These are phyloP conservation scores for Umbelopsis vinacea DNA, from an alignment of 192 early-diverging fungal genomes.

Conservation along the genomic window DNA sequence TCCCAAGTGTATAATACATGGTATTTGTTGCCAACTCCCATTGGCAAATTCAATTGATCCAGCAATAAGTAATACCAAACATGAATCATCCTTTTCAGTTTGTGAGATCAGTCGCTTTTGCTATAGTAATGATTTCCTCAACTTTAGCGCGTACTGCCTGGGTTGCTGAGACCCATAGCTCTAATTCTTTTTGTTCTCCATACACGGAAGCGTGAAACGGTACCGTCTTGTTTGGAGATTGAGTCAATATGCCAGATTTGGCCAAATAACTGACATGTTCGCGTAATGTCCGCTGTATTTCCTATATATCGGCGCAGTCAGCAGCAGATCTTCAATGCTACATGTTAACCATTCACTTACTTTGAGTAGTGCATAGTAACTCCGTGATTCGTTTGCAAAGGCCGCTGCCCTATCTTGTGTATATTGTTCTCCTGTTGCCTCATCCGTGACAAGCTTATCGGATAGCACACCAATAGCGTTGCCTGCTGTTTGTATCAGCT, in stretches of 20 bases:
- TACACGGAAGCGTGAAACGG: constrained; percentile 31
- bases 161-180: constrained; percentile 17
- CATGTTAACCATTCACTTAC: not conserved
- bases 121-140: not conserved
- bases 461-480: constrained; percentile 11
- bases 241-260: constrained; percentile 16
- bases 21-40: not conserved
- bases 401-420: not conserved
- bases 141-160: constrained; percentile 7
- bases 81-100: not conserved
- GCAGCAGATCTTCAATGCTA: not conserved
- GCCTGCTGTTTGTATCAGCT: constrained; percentile 5
- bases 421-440: not conserved
- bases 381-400: constrained; percentile 8
- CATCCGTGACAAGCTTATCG: not conserved
- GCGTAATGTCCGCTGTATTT: constrained; percentile 2
- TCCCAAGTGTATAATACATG: too few relatives aligned
- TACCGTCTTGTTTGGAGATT: constrained; percentile 16
- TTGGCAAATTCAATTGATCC: not conserved
- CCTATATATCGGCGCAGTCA: not conserved
- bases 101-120: not conserved
- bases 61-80: not conserved
- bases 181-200: constrained; percentile 28
- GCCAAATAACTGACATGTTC: constrained; percentile 8
- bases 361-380: constrained; percentile 13